Conservation (phyloP, 495 filamentous ascomycete genomes). For the Penicillium fimorum region DNA sequence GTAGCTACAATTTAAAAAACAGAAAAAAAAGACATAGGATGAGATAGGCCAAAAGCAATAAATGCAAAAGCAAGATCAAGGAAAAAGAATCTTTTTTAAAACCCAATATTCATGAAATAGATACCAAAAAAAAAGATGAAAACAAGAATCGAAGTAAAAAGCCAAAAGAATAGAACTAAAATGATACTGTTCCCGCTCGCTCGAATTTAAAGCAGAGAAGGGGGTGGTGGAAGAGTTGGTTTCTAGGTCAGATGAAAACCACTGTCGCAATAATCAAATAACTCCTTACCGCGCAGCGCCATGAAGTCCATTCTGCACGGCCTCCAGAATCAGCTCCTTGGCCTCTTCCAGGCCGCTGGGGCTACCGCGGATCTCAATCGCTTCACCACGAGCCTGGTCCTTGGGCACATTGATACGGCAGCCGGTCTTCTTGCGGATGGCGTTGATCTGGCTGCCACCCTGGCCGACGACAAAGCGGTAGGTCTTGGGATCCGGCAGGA, state of each 20-base stretch:
- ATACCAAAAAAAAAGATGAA: conserved; percentile 11
- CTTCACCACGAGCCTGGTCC: conserved; percentile 71
- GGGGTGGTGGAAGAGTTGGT: not conserved
- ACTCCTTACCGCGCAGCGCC: conserved; percentile 22
- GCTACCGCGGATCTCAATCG: conserved; percentile 82
- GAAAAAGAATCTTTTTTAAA: conserved; percentile 8
- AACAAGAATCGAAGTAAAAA: conserved; percentile 6
- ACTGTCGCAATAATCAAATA: not conserved
- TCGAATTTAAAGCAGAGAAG: conserved; percentile 6
- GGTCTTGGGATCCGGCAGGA: conserved; percentile 82
- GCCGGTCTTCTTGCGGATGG: conserved; percentile 85
- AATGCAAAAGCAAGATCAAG: conserved; percentile 9
- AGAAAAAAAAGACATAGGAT: not conserved
- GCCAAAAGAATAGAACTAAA: not conserved
- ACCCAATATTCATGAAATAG: conserved; percentile 15
- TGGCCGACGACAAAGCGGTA: conserved; percentile 90
- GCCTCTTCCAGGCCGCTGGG: conserved; percentile 83
- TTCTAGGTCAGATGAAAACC: not conserved
- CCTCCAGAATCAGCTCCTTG: conserved; percentile 80
- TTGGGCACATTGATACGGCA: conserved; percentile 90
- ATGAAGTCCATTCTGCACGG: conserved; percentile 55
- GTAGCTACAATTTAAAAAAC: conserved; percentile 3
- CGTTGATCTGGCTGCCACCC: conserved; percentile 85
- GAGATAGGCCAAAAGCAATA: not conserved
- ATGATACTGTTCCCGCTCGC: conserved; percentile 12